Evolutionary conservation across 192 early-diverging fungal species (phyloP), one percentile per base, ranked within the genome.

Genomic region (Coemansia sp.): DNA sequence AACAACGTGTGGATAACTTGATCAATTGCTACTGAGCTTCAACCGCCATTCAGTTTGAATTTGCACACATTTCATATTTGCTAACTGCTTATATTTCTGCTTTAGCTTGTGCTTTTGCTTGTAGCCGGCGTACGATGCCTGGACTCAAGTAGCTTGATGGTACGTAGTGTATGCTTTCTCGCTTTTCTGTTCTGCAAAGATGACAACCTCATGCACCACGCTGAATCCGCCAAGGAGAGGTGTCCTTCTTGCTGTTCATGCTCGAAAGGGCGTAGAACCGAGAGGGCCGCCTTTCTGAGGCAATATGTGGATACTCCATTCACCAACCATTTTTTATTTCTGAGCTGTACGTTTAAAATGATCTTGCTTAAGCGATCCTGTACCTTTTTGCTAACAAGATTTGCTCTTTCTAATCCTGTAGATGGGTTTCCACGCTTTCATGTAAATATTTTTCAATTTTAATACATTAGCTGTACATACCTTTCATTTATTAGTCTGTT

Each of bases 191-290:
- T 62, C 23, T 70, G 65, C 61, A 48, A 62, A 70, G 76, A 79
- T 79, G 76, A 79, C 76, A 79, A 73, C 41, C 60, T 79, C 76
- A 79, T 79, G 76, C 76, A 79, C 76, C 76, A 79, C 76, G 68
- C 76, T 67, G 76, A 79, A 65, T 20, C 35, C 52, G 39, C 33
- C 35, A 23, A 43, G 18, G 33, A 14, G 26, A 21, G 14, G 37
- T 41, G 20, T n/a, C n/a, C 53, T 33, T 64, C 53, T 59, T 45
- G 34, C 42, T 28, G 59, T 31, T 59, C 59, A 45, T 43, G 66
- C 48, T 33, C 18, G 31, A 16, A 57, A 57, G 31, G 55, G 31
- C 16, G 55, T 57, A 57, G 55, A 57, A 57, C 55, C 55, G 31
- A 20, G 31, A 18, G 0, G 16, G 14, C 13, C 6, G 5, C 37